Conservation (phyloP, 176 grass and related monocot species). For the Carex scoparia region DNA sequence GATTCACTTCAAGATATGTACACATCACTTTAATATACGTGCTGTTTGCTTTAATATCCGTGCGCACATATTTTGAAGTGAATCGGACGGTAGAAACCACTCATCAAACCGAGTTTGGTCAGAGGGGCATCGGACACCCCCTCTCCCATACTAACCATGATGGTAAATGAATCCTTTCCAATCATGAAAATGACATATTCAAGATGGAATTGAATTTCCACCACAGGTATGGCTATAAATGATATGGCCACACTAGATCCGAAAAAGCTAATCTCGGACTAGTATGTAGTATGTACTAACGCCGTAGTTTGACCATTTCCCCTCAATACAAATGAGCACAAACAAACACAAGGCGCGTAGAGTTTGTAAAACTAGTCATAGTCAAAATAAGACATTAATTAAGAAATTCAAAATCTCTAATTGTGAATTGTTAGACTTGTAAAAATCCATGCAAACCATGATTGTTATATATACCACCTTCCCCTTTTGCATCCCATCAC, state of each 20-base stretch:
- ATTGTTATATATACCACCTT: constrained; percentile 17
- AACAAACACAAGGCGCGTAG: constrained; percentile 1
- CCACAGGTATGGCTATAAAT: background rate
- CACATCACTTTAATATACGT: too few species aligned
- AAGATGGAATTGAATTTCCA: background rate
- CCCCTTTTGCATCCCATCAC: constrained; percentile 2
- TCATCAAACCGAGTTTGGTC: too few species aligned
- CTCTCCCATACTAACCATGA: too few species aligned
- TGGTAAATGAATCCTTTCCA: background rate
- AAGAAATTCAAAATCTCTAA: background rate
- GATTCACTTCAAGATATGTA: too few species aligned
- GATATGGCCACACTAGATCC: background rate
- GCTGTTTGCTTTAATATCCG: too few species aligned
- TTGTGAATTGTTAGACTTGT: background rate
- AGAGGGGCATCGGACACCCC: too few species aligned
- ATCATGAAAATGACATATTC: background rate
- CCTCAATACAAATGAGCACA: background rate
- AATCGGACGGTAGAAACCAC: too few species aligned
- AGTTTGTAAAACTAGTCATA: constrained; percentile 2
- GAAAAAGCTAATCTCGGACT: background rate
- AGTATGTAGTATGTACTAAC: background rate
- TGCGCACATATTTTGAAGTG: too few species aligned
- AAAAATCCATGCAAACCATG: background rate
- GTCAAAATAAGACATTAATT: constrained; percentile 4
- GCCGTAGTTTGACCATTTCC: constrained; percentile 15